These are phyloP conservation scores for Shiraia bambusicola DNA, from an alignment of 2,329 filamentous ascomycete species.

Conservation along the genomic window DNA sequence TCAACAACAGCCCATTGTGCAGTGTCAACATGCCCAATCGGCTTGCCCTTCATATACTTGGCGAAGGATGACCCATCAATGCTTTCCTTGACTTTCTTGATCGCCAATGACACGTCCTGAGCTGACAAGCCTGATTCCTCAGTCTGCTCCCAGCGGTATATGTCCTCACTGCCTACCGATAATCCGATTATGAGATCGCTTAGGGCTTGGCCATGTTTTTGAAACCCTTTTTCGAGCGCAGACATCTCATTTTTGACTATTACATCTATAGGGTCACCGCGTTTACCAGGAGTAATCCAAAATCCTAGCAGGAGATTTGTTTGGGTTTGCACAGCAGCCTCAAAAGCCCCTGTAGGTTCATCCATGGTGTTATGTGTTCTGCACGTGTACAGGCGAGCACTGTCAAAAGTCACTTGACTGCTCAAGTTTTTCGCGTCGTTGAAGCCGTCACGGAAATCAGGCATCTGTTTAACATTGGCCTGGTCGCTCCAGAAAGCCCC, in stretches of 20 bases:
- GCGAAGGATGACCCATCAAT: constrained; percentile 62
- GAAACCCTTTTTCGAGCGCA: constrained; percentile 34
- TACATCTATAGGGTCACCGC: constrained; percentile 45
- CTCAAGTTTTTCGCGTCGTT: constrained; percentile 23
- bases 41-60: constrained; percentile 41
- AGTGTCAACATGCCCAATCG: constrained; percentile 44
- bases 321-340: constrained; percentile 36
- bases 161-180: constrained; percentile 40
- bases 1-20: constrained; percentile 25
- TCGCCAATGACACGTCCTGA: constrained; percentile 62
- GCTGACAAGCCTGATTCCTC: constrained; percentile 64
- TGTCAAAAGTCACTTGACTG: constrained; percentile 60
- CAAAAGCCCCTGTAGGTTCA: constrained; percentile 57
- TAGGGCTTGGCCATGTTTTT: constrained; percentile 52
- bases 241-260: constrained; percentile 29
- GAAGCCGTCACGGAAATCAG: constrained; percentile 27
- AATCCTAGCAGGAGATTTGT: constrained; percentile 38
- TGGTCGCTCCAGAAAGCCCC: constrained; percentile 26
- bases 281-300: constrained; percentile 22
- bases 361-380: constrained; percentile 49
- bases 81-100: constrained; percentile 31
- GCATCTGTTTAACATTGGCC: constrained; percentile 20
- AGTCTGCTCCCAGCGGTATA: constrained; percentile 59
- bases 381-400: constrained; percentile 70
- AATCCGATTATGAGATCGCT: constrained; percentile 45